Percentiles rank a stretch among this genome's conserved stretches.
Evolutionary conservation across 2,329 filamentous ascomycete genomes (phyloP).

Genomic region (Aspergillus udagawae): DNA sequence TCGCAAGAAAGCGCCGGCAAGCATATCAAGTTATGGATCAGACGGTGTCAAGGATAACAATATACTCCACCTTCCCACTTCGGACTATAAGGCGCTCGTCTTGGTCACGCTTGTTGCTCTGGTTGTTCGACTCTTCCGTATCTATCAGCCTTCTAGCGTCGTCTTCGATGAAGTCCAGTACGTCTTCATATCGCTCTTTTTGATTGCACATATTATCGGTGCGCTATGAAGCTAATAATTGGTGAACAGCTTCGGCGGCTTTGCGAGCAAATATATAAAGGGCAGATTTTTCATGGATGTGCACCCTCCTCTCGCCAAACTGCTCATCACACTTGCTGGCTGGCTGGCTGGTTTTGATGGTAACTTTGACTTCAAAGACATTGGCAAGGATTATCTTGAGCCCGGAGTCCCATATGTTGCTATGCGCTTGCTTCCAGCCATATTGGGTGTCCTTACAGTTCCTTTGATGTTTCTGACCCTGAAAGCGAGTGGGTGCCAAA

Average conservation of each 20-base stretch:
- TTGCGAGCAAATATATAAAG: constrained; percentile 99
- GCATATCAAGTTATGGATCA: constrained; percentile 42
- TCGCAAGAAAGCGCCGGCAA: constrained; percentile 27
- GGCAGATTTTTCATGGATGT: constrained; percentile 99
- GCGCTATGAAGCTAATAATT: constrained; percentile 3
- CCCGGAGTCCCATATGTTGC: constrained; percentile 93
- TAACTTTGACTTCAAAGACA: constrained; percentile 98
- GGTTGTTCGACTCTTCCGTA: constrained; percentile 83
- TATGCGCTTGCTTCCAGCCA: constrained; percentile 89
- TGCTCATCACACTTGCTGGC: constrained; percentile 90
- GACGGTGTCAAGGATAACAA: constrained; percentile 74
- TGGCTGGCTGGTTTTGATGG: constrained; percentile 95
- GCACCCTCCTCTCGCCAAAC: constrained; percentile 94
- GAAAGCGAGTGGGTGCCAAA: constrained; percentile 85
- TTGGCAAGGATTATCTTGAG: constrained; percentile 97
- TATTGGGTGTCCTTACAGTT: constrained; percentile 82
- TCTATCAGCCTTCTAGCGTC: constrained; percentile 93
- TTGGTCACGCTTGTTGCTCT: constrained; percentile 71
- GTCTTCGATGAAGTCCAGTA: constrained; percentile 99
- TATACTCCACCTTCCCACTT: constrained; percentile 77
- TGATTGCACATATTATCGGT: background rate
- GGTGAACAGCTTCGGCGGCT: constrained; percentile 78
- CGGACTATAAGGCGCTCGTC: constrained; percentile 76
- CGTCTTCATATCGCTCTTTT: constrained; percentile 38
- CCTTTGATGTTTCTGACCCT: constrained; percentile 93